Evolutionary conservation across 495 filamentous ascomycete genomes (phyloP).

Genomic region (Aspergillus cavernicola): DNA sequence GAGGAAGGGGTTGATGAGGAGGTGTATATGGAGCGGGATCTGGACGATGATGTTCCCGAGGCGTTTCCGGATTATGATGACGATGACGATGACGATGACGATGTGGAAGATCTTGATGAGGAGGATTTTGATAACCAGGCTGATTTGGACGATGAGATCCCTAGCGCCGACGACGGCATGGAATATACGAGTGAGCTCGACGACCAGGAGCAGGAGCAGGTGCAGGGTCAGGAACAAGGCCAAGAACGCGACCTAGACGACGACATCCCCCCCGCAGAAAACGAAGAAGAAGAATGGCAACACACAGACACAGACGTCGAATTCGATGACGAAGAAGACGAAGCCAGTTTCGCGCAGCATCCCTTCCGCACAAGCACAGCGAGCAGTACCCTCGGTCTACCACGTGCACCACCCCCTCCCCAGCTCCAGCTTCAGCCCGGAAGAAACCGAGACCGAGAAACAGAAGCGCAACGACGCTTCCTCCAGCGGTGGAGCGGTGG

Average conservation of each 20-base stretch:
- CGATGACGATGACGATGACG: slow-evolving; percentile 30
- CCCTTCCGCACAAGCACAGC: slow-evolving; percentile 38
- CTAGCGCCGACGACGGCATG: slow-evolving; percentile 28
- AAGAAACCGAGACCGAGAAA: slow-evolving; percentile 31
- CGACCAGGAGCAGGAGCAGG: slow-evolving; percentile 11
- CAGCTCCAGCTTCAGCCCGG: background rate
- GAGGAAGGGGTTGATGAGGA: slow-evolving; percentile 37
- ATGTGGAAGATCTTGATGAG: slow-evolving; percentile 40
- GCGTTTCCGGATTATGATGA: slow-evolving; percentile 46
- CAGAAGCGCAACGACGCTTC: slow-evolving; percentile 43
- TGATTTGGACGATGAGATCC: slow-evolving; percentile 44
- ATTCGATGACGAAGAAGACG: slow-evolving; percentile 45
- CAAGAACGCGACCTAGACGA: slow-evolving; percentile 36
- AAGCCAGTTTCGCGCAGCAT: slow-evolving; percentile 27
- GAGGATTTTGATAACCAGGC: slow-evolving; percentile 40
- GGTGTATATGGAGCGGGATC: slow-evolving; percentile 44
- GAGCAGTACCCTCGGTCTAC: slow-evolving; percentile 30
- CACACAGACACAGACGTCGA: slow-evolving; percentile 85
- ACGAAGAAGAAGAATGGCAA: slow-evolving; percentile 38
- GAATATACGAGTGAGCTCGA: slow-evolving; percentile 27
- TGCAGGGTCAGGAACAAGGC: slow-evolving; percentile 13
- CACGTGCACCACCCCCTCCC: slow-evolving; percentile 23
- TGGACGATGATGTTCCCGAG: slow-evolving; percentile 52
- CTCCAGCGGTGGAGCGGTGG: slow-evolving; percentile 46
- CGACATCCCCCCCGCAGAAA: slow-evolving; percentile 40